Evolutionary conservation across 805 yeast genomes (phyloP).

Genomic region (Candida vartiovaarae): DNA sequence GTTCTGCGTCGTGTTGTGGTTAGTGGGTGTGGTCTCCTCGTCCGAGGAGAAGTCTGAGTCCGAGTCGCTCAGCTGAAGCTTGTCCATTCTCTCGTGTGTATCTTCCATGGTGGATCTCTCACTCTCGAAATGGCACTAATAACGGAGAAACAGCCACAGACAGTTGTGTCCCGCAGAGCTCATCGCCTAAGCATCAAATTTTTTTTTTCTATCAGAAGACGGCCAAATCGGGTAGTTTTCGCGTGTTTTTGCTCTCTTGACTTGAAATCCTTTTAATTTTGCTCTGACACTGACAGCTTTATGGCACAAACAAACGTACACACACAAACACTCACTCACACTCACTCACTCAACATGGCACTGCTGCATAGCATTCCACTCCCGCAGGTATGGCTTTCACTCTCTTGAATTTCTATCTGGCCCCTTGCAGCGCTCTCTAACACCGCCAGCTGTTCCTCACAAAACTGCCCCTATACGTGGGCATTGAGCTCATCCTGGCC

Average conservation of each 20-base stretch:
- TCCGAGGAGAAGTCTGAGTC: neutral
- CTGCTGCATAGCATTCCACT: slow-evolving; percentile 2
- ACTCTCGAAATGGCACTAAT: neutral
- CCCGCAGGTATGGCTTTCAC: slow-evolving; percentile 10
- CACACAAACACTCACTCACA: too few species aligned
- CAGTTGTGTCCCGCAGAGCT: neutral
- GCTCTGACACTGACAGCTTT: too few species aligned
- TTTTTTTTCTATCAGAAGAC: slow-evolving; percentile 3
- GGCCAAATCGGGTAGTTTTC: neutral
- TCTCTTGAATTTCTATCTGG: too few species aligned
- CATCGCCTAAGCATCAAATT: neutral
- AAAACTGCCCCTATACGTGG: slow-evolving; percentile 70
- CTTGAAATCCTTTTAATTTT: too few species aligned
- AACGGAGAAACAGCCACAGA: neutral
- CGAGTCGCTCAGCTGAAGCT: neutral
- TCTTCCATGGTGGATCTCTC: neutral
- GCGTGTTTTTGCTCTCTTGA: neutral
- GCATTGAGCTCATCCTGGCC: slow-evolving; percentile 76
- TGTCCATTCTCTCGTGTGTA: neutral
- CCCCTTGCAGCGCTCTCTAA: slow-evolving; percentile 6
- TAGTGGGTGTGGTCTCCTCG: neutral
- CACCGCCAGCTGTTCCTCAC: slow-evolving; percentile 48
- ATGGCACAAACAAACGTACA: neutral
- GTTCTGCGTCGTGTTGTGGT: slow-evolving; percentile 4
- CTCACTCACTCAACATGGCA: slow-evolving; percentile 6